Percentiles rank a stretch among this genome's conserved stretches.
Evolutionary conservation across 345 rosid genomes (phyloP).

Genomic region (Eucalyptus pauciflora): DNA sequence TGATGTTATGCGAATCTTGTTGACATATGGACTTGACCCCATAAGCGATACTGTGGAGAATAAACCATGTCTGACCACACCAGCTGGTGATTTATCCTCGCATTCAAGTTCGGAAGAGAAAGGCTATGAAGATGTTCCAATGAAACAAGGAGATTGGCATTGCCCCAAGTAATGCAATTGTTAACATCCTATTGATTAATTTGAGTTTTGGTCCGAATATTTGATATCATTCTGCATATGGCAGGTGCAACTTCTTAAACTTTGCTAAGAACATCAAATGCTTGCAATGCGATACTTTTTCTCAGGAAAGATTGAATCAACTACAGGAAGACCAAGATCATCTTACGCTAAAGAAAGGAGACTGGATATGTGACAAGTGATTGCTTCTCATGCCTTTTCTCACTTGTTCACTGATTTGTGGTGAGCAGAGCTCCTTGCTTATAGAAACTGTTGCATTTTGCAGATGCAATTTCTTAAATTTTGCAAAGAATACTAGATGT

Average conservation of each 20-base stretch:
- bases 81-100: background rate
- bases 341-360: slow-evolving; percentile 84
- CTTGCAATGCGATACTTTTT: slow-evolving; percentile 46
- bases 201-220: background rate
- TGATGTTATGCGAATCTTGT: slow-evolving; percentile 73
- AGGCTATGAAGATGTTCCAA: slow-evolving; percentile 10
- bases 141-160: slow-evolving; percentile 74
- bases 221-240: background rate
- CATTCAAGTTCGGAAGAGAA: slow-evolving; percentile 1
- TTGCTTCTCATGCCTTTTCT: background rate
- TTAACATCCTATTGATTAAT: background rate
- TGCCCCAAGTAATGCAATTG: slow-evolving; percentile 52
- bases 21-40: slow-evolving; percentile 57
- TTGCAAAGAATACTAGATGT: slow-evolving; percentile 76
- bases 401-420: background rate
- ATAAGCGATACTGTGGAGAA: slow-evolving; percentile 37
- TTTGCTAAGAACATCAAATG: slow-evolving; percentile 74
- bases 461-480: slow-evolving; percentile 84
- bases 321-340: slow-evolving; percentile 52
- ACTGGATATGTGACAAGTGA: slow-evolving; percentile 81
- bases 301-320: slow-evolving; percentile 48
- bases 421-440: background rate
- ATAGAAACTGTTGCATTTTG: background rate
- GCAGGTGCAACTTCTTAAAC: slow-evolving; percentile 75
- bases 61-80: slow-evolving; percentile 32